A percentile compares a stretch with the other conserved stretches of the same genome.
These are phyloP conservation scores for Boletus speciosus DNA, from an alignment of 768 basidiomycete species.

Conservation along the genomic window DNA sequence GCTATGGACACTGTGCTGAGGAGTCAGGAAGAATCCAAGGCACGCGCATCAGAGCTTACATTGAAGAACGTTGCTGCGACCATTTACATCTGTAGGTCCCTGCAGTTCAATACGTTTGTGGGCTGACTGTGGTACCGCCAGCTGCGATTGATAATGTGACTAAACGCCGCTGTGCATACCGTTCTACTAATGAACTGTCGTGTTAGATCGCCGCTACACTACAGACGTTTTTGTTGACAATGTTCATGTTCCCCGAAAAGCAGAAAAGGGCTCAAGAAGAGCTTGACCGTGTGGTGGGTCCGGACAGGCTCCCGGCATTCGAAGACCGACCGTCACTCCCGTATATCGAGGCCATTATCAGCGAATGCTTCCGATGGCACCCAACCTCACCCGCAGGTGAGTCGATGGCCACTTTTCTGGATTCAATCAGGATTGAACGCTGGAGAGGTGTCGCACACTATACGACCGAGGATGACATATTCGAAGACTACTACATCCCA, in stretches of 20 bases:
- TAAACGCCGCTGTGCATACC: too few species aligned
- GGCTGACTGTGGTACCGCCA: background rate
- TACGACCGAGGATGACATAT: conserved; percentile 3
- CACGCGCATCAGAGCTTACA: background rate
- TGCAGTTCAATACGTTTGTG: background rate
- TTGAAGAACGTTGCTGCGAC: background rate
- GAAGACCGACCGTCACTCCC: conserved; percentile 17
- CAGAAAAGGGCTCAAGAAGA: conserved; percentile 18
- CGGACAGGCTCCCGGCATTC: conserved; percentile 13
- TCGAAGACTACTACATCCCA: background rate
- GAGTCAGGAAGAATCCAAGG: background rate
- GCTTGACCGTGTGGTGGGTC: conserved; percentile 11
- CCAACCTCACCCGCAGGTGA: conserved; percentile 1
- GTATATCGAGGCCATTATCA: conserved; percentile 16
- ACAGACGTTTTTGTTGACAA: conserved; percentile 11
- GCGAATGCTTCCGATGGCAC: conserved; percentile 4
- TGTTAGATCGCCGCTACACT: conserved; percentile 15
- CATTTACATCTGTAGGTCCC: background rate
- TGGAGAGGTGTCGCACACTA: conserved; percentile 1
- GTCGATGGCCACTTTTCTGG: too few species aligned
- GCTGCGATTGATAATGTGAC: conserved; percentile 1
- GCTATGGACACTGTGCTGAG: background rate
- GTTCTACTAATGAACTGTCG: background rate
- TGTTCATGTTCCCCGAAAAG: conserved; percentile 16
- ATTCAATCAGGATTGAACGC: background rate